These are phyloP conservation scores for Thalia dealbata DNA, from an alignment of 176 grass and related monocot genomes.

Conservation along the genomic window DNA sequence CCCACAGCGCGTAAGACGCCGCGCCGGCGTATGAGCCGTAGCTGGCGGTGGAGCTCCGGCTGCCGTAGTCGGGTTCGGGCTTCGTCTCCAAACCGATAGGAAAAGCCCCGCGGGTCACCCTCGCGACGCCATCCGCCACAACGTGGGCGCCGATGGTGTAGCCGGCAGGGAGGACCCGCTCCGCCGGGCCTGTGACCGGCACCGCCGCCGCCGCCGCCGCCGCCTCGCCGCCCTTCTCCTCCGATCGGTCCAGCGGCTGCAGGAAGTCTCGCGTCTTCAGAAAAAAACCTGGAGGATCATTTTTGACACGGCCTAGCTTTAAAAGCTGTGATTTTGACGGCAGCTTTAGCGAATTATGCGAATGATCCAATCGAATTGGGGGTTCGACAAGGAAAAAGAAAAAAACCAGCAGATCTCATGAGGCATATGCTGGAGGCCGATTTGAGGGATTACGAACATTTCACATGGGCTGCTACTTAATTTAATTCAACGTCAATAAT, in stretches of 20 bases:
- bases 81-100: neutral
- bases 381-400: neutral
- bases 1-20: neutral
- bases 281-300: neutral
- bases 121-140: neutral
- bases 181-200: neutral
- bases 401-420: neutral
- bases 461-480: neutral
- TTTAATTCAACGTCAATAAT: neutral
- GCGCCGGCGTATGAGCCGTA: neutral
- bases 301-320: too few relatives aligned
- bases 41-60: neutral
- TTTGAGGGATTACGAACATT: neutral
- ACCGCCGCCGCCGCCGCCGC: neutral
- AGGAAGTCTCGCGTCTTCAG: slow-evolving; percentile 17
- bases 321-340: neutral
- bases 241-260: neutral
- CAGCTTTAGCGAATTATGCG: neutral
- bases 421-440: neutral
- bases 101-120: neutral
- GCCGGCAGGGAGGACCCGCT: neutral
- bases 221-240: neutral
- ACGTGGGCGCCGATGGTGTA: slow-evolving; percentile 12
- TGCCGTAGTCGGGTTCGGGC: slow-evolving; percentile 6
- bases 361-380: neutral